Evolutionary conservation across 495 filamentous ascomycete genomes (phyloP).

Genomic region (Penicillium canariense): DNA sequence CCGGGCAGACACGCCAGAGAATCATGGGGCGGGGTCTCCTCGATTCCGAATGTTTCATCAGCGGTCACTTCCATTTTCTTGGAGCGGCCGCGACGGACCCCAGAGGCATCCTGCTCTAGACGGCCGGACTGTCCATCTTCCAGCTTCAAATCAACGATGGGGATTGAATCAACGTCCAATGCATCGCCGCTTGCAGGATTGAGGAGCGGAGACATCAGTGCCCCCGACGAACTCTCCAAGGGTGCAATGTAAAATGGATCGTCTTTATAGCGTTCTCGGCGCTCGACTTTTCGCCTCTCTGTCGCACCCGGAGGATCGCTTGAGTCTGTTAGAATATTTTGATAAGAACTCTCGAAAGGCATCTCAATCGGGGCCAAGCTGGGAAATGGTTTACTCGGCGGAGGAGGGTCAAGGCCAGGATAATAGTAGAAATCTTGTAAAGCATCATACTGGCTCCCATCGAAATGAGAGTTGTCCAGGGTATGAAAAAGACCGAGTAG

Average conservation of each 20-base stretch:
- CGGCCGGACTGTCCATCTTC: constrained; percentile 36
- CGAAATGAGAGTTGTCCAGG: constrained; percentile 4
- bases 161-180: constrained; percentile 89
- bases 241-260: constrained; percentile 91
- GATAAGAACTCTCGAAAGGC: constrained; percentile 54
- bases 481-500: constrained; percentile 57
- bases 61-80: constrained; percentile 57
- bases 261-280: constrained; percentile 76
- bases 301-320: constrained; percentile 62
- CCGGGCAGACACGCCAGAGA: neutral
- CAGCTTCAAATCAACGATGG: constrained; percentile 86
- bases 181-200: constrained; percentile 65
- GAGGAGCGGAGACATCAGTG: constrained; percentile 70
- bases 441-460: constrained; percentile 1
- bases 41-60: constrained; percentile 52
- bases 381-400: constrained; percentile 32
- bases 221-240: constrained; percentile 47
- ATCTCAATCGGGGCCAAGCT: constrained; percentile 15
- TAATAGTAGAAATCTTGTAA: constrained; percentile 73
- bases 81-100: constrained; percentile 28
- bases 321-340: constrained; percentile 55
- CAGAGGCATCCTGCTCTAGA: constrained; percentile 16
- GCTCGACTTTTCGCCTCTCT: constrained; percentile 62
- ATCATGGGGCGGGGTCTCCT: constrained; percentile 32
- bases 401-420: constrained; percentile 25